These are phyloP conservation scores for Globisporangium radiosum DNA, from an alignment of 352 stramenopile species.

Conservation along the genomic window DNA sequence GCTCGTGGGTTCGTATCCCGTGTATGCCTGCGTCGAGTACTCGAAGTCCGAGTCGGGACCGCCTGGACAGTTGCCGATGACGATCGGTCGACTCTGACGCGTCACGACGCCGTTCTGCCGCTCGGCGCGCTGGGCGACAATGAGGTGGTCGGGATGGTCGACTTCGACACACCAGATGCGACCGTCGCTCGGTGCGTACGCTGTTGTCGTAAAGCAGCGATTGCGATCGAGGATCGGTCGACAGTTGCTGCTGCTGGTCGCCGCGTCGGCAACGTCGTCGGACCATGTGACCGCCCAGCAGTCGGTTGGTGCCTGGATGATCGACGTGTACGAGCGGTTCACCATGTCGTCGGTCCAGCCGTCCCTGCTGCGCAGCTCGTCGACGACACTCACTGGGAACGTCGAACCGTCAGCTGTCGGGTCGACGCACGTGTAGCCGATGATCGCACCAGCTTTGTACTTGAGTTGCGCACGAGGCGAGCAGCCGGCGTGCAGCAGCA, in stretches of 20 bases:
- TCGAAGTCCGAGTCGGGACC: constrained; percentile 97
- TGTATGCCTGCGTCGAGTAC: constrained; percentile 96
- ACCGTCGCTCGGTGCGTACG: constrained; percentile 7
- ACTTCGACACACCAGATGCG: constrained; percentile 12
- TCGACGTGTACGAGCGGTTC: neutral
- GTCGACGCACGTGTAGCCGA: constrained; percentile 5
- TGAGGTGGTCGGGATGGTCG: constrained; percentile 10
- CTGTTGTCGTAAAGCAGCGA: constrained; percentile 4
- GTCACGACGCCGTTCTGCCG: constrained; percentile 7
- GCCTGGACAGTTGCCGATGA: constrained; percentile 69
- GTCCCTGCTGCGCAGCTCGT: no score
- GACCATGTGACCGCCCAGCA: constrained; percentile 9
- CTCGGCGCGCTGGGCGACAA: constrained; percentile 9
- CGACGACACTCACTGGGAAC: no score
- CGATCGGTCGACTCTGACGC: constrained; percentile 8
- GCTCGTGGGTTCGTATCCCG: constrained; percentile 95
- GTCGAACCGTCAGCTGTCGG: no score
- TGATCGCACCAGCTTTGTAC: constrained; percentile 3
- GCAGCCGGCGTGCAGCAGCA: constrained; percentile 11
- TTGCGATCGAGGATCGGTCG: constrained; percentile 7
- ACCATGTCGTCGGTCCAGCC: no score
- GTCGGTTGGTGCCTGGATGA: constrained; percentile 2
- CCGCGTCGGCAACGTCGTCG: constrained; percentile 1
- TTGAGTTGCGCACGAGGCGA: constrained; percentile 7
- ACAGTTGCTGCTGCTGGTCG: constrained; percentile 5